These are phyloP conservation scores for Paraglomus occultum DNA, from an alignment of 192 early-diverging fungal genomes.

Conservation along the genomic window DNA sequence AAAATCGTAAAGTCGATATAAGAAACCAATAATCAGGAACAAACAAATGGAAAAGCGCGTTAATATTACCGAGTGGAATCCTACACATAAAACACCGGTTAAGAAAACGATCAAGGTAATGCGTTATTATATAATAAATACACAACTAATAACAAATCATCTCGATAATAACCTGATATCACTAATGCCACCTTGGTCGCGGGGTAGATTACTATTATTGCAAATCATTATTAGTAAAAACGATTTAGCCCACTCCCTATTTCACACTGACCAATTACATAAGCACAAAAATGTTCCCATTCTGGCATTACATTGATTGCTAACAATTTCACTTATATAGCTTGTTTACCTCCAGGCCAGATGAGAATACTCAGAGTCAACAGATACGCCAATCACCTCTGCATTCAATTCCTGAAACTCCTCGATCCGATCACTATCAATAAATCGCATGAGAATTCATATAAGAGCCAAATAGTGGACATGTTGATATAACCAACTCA, in stretches of 20 bases:
- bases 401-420: slow-evolving; percentile 75
- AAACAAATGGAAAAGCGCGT: background rate
- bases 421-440: slow-evolving; percentile 59
- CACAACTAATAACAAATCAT: background rate
- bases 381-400: slow-evolving; percentile 64
- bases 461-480: background rate
- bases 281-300: too few species aligned
- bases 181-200: slow-evolving; percentile 84
- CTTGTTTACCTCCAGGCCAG: slow-evolving; percentile 61
- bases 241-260: too few species aligned
- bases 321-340: background rate
- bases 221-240: too few species aligned
- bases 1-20: too few species aligned
- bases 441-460: background rate
- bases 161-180: slow-evolving; percentile 55
- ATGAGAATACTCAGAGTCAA: slow-evolving; percentile 71
- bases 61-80: slow-evolving; percentile 21
- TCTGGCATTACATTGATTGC: background rate
- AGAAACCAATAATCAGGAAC: too few species aligned
- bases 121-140: slow-evolving; percentile 28
- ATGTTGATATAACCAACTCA: background rate
- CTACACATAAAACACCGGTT: background rate
- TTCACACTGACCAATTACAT: too few species aligned
- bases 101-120: background rate
- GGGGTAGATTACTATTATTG: slow-evolving; percentile 53